Conservation (phyloP, 257 asterid genomes). For the Galeopsis tetrahit region DNA sequence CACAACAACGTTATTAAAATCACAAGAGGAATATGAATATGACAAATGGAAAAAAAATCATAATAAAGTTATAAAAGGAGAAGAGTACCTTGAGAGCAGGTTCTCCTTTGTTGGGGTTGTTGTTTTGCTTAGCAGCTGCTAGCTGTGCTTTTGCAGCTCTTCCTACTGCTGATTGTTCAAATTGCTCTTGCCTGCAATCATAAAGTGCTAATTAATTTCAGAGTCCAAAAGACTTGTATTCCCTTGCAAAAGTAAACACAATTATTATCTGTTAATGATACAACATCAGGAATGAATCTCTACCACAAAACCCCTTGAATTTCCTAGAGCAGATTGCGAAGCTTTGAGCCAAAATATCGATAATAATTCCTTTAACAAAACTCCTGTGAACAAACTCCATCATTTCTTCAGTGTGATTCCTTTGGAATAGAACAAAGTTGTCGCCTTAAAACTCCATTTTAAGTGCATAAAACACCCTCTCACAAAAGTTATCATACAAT, state of each 20-base stretch:
- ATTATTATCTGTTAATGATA: slow-evolving; percentile 10
- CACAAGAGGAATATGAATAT: too few species aligned
- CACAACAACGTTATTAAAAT: not conserved
- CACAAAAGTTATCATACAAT: not conserved
- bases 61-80: not conserved
- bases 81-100: slow-evolving; percentile 79
- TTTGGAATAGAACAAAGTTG: not conserved
- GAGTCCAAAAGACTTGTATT: not conserved
- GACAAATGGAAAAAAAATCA: not conserved
- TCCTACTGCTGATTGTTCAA: slow-evolving; percentile 86
- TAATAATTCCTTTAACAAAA: not conserved
- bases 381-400: not conserved
- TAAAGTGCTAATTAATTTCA: not conserved
- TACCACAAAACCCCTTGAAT: not conserved
- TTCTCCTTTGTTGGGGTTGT: slow-evolving; percentile 72
- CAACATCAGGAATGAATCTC: not conserved
- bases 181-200: slow-evolving; percentile 77
- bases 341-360: slow-evolving; percentile 6
- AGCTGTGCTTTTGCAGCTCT: slow-evolving; percentile 87
- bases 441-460: not conserved
- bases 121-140: slow-evolving; percentile 76
- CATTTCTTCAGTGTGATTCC: not conserved
- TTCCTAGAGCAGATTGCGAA: not conserved
- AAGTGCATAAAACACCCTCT: slow-evolving; percentile 1
- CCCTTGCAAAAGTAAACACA: not conserved